Base-by-base conservation (phyloP, 805 yeast genomes). In the Pichia heedii region DNA sequence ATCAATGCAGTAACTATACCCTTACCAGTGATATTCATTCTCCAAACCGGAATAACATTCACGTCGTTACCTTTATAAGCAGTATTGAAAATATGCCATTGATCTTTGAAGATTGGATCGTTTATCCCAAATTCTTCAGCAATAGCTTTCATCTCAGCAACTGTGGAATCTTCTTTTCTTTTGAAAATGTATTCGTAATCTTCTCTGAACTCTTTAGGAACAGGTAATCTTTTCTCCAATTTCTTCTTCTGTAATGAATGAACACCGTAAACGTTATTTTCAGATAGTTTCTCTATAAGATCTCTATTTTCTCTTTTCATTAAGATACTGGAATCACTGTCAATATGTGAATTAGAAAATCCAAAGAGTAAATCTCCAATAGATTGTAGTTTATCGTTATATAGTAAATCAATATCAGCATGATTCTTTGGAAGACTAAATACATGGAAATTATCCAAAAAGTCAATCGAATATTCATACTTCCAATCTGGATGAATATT, bases 21-120 rank as follows among this genome's bases (percentile, higher is more conserved):
- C 32, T 70, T 62, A 1, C 98, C 98, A 0, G 93, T 82, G 44
- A 83, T 76, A 39, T 82, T 84, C 46, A 78, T 77, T 26, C 70
- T 67, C 98, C 98, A 93, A 12, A 87, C 78, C 0, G 84, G 88
- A 1, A 84, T 63, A 13, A 88, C 90, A 55, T 93, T 90, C 41
- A 93, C 78, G 60, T 90, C 97, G 54, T 86, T 72, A 0, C 95
- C 94, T 0, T 84, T 85, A 51, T 67, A 78, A 7, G 62, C 59
- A 1, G 85, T 68, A 57, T 93, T 93, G 33, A 84, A 64, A n/a
- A 93, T 62, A 62, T 90, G 97, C 98, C 98, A 93, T 63, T 93
- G 98, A 33, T 73, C 69, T 11, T 63, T 60, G 56, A 93, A 90
- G n/a, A 73, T 63, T 0, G 98, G 98, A 64, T 93, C 98, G 18